Evolutionary conservation across 208 protist species (phyloP), one percentile per base, ranked within the genome.

Genomic region (Trypanosoma brucei): DNA sequence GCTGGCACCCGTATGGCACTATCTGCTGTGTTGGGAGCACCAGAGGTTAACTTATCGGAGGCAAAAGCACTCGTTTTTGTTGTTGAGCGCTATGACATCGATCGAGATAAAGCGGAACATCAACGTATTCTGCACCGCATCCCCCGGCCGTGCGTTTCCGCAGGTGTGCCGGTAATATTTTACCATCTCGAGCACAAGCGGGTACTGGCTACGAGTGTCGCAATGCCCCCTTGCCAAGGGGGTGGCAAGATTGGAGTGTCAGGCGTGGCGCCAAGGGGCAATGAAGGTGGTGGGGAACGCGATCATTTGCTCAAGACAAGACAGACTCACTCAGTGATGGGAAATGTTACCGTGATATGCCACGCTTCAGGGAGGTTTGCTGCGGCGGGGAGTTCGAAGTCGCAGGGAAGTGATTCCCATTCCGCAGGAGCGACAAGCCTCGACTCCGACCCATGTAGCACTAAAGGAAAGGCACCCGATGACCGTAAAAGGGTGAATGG

Each of bases 11-110:
- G 50, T 40, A 65, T 54, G 46, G 30, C 1, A 7, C 60, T 30
- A 51, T 51, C 4, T 50, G 13, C 58, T 22, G 8, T 40, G 6
- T 6, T 5, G 7, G 33, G 8, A 22, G 38, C 8, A 68, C 69
- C 13, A 36, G 81, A 93, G 68, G 83, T 93, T 44, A 93, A 93
- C 64, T 79, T 65, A 33, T 84, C 81, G 34, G 85, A 88, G 68
- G 85, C 88, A 59, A 73, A 72, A 4, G 74, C 78, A 14, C 70
- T 86, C n/a, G 72, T 76, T 51, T 86, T 88, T 62, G 75, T 75
- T 11, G 44, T 93, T 22, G 67, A 86, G 34, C 78, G 86, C 55
- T 90, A 86, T 75, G 86, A 93, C 68, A 55, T 78, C 35, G 76
- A 72, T 39, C 70, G 62, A 31, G 80, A 89, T 62, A 65, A 71